Evolutionary conservation across 345 rosid species (phyloP).

Genomic region (Leavenworthia alabamica): DNA sequence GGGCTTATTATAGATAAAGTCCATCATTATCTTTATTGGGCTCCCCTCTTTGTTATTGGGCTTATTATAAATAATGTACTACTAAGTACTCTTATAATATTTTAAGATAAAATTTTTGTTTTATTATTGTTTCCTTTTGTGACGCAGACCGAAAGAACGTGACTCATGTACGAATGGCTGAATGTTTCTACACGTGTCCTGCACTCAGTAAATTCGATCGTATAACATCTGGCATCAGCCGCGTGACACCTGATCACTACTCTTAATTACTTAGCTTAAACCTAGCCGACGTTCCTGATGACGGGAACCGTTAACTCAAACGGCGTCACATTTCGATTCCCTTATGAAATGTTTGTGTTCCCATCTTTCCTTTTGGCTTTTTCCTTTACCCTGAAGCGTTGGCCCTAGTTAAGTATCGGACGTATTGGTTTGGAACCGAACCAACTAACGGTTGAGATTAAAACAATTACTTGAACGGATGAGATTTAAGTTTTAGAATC

Average conservation of each 20-base stretch:
- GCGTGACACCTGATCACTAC: constrained; percentile 26
- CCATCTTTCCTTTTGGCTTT: constrained; percentile 7
- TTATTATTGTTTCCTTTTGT: not conserved
- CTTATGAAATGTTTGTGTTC: constrained; percentile 8
- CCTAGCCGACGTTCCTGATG: constrained; percentile 10
- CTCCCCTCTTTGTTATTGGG: not conserved
- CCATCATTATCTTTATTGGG: not conserved
- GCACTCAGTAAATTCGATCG: not conserved
- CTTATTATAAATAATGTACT: not conserved
- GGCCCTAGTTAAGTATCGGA: constrained; percentile 16
- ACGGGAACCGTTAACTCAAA: constrained; percentile 22
- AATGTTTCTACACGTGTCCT: constrained; percentile 19
- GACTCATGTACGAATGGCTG: constrained; percentile 25
- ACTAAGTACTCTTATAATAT: not conserved
- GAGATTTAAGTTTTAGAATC: not conserved
- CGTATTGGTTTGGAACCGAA: constrained; percentile 13
- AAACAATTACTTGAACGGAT: not conserved
- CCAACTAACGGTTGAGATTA: constrained; percentile 25
- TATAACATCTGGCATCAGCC: not conserved
- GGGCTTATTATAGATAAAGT: too few species aligned
- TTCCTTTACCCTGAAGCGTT: not conserved
- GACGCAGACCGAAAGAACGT: constrained; percentile 23
- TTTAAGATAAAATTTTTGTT: not conserved
- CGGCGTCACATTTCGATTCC: constrained; percentile 18
- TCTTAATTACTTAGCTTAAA: constrained; percentile 8